Evolutionary conservation across 345 rosid species (phyloP).

Genomic region (Aegle marmelos): DNA sequence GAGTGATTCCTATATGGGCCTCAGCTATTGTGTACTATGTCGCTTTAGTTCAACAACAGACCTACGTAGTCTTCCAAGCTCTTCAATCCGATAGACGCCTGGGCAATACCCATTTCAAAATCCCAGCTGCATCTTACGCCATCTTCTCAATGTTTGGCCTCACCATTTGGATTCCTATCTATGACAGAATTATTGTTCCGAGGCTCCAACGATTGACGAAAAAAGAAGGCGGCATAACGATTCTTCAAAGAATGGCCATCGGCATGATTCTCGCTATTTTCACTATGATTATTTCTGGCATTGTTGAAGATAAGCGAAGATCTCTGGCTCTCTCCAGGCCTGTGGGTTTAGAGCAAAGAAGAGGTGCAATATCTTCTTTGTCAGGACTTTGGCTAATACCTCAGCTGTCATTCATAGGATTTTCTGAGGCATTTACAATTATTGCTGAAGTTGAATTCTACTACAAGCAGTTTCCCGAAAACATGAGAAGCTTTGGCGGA

Average conservation of each 20-base stretch:
- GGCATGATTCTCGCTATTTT: conserved; percentile 32
- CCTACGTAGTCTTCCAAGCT: conserved; percentile 42
- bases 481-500: conserved; percentile 48
- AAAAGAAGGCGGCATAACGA: conserved; percentile 36
- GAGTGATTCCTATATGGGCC: conserved; percentile 38
- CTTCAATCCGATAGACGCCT: conserved; percentile 30
- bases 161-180: conserved; percentile 37
- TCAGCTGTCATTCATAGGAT: conserved; percentile 34
- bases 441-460: conserved; percentile 39
- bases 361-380: conserved; percentile 35
- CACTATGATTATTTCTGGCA: conserved; percentile 33
- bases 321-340: conserved; percentile 19
- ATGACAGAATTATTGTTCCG: conserved; percentile 37
- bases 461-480: conserved; percentile 57
- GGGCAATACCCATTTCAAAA: conserved; percentile 17
- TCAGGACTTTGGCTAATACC: conserved; percentile 41
- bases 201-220: conserved; percentile 26
- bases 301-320: conserved; percentile 31
- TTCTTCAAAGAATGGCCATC: conserved; percentile 34
- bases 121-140: conserved; percentile 37
- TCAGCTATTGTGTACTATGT: conserved; percentile 21
- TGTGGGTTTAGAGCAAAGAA: conserved; percentile 19
- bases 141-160: conserved; percentile 33
- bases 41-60: conserved; percentile 30
- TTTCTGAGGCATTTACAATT: conserved; percentile 30